Percentiles rank a stretch among this genome's conserved stretches.
Evolutionary conservation across 139 green algal genomes (phyloP).

Genomic region (Axilococcus clingmanii): DNA sequence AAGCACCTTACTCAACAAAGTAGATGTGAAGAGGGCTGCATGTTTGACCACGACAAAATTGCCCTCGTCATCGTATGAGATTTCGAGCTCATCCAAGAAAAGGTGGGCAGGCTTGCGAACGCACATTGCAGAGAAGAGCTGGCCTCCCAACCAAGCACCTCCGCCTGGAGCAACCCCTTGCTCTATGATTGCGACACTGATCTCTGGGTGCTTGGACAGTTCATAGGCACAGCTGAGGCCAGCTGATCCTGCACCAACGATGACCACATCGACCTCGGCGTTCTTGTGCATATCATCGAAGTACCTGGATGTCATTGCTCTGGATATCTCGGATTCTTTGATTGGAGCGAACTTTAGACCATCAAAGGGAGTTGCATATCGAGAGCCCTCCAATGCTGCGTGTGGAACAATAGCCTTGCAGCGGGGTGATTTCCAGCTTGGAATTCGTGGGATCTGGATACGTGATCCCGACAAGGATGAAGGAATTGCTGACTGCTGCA

Average conservation of each 20-base stretch:
- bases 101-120: slow-evolving; percentile 90
- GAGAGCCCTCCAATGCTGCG: too few relatives aligned
- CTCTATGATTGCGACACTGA: slow-evolving; percentile 91
- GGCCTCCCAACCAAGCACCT: slow-evolving; percentile 92
- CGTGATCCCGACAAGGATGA: too few relatives aligned
- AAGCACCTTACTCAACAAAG: slow-evolving; percentile 87
- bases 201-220: slow-evolving; percentile 83
- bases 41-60: slow-evolving; percentile 94
- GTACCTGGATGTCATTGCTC: slow-evolving; percentile 88
- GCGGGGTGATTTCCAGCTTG: too few relatives aligned
- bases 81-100: slow-evolving; percentile 76
- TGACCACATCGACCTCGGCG: slow-evolving; percentile 50
- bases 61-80: slow-evolving; percentile 84
- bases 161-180: slow-evolving; percentile 48
- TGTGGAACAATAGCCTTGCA: too few relatives aligned
- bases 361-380: slow-evolving; percentile 13
- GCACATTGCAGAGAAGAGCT: slow-evolving; percentile 15
- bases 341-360: slow-evolving; percentile 62
- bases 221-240: slow-evolving; percentile 91
- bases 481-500: too few relatives aligned
- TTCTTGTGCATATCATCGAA: slow-evolving; percentile 84
- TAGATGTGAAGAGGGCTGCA: slow-evolving; percentile 90
- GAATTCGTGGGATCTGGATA: too few relatives aligned
- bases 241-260: slow-evolving; percentile 54
- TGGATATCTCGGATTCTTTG: slow-evolving; percentile 51